A percentile compares a stretch with the other conserved stretches of the same genome.
phyloP scores from a whole-genome alignment of 257 asterid genomes.

The Solanum dulcamara region DNA sequence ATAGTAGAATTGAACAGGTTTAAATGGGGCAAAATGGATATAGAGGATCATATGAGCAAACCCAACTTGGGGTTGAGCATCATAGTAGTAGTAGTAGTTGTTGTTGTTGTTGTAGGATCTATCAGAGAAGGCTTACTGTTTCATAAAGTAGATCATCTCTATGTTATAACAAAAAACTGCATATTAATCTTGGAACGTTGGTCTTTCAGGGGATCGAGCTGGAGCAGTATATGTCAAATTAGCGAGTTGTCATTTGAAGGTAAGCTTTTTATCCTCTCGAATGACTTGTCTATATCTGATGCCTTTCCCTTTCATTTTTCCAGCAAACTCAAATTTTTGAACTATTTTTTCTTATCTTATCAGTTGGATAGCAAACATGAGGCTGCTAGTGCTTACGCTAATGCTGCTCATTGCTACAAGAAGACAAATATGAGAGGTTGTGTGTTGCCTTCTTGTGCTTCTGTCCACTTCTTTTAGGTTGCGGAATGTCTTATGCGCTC shows the following conservation, averaged over 20 bases:
- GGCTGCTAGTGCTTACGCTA: constrained; percentile 75
- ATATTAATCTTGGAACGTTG: background rate
- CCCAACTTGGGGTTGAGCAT: background rate
- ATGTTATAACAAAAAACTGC: background rate
- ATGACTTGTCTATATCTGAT: background rate
- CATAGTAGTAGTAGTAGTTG: background rate
- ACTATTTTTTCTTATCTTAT: background rate
- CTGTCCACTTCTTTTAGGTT: background rate
- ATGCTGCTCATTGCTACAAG: constrained; percentile 90
- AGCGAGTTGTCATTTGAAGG: constrained; percentile 74
- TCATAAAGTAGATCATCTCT: background rate
- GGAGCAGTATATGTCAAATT: constrained; percentile 75
- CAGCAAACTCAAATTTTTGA: background rate
- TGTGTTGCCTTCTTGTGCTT: background rate
- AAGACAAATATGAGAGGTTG: constrained; percentile 56
- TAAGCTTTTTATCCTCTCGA: constrained; percentile 8
- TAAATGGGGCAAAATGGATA: background rate
- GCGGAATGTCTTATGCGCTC: background rate
- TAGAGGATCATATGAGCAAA: background rate
- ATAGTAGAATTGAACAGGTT: background rate
- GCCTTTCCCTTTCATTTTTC: background rate
- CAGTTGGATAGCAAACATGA: constrained; percentile 97
- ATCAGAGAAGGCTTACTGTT: background rate
- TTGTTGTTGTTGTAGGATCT: background rate
- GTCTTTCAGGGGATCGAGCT: constrained; percentile 73